phyloP scores from a whole-genome alignment of 495 filamentous ascomycete genomes.

The Entonaema liquescens region DNA sequence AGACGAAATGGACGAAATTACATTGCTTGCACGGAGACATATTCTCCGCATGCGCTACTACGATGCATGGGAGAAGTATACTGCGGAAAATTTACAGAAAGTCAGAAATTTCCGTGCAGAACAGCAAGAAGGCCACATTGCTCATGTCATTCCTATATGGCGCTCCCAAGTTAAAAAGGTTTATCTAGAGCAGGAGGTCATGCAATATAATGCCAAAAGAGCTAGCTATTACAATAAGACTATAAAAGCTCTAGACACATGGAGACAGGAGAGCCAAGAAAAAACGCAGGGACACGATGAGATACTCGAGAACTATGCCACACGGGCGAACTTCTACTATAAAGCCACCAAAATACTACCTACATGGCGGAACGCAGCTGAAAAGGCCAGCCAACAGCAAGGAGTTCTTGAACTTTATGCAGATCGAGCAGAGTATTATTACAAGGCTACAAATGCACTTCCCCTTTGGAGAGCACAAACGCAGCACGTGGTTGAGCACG shows the following conservation, averaged over 20 bases:
- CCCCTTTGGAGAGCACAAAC: conserved; percentile 45
- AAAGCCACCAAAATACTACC: conserved; percentile 38
- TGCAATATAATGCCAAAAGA: conserved; percentile 28
- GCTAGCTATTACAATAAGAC: conserved; percentile 32
- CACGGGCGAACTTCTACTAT: conserved; percentile 43
- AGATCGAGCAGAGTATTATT: conserved; percentile 39
- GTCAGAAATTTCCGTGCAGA: conserved; percentile 67
- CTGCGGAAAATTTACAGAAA: conserved; percentile 73
- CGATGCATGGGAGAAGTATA: conserved; percentile 78
- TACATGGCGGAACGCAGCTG: conserved; percentile 40
- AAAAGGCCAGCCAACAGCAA: conserved; percentile 26
- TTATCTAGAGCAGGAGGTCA: conserved; percentile 23
- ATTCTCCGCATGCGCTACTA: conserved; percentile 78
- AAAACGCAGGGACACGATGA: conserved; percentile 20
- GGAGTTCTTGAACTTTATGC: conserved; percentile 36
- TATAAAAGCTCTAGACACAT: conserved; percentile 27
- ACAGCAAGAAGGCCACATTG: conserved; percentile 43
- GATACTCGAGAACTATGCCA: conserved; percentile 35
- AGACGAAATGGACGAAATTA: conserved; percentile 52
- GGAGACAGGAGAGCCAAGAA: conserved; percentile 31
- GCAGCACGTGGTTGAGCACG: conserved; percentile 20
- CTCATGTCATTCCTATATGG: conserved; percentile 34
- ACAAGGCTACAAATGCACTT: conserved; percentile 36
- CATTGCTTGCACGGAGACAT: conserved; percentile 69
- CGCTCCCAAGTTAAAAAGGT: conserved; percentile 31